Conservation (phyloP, 208 protist species). For the Trypanosoma conorhini region DNA sequence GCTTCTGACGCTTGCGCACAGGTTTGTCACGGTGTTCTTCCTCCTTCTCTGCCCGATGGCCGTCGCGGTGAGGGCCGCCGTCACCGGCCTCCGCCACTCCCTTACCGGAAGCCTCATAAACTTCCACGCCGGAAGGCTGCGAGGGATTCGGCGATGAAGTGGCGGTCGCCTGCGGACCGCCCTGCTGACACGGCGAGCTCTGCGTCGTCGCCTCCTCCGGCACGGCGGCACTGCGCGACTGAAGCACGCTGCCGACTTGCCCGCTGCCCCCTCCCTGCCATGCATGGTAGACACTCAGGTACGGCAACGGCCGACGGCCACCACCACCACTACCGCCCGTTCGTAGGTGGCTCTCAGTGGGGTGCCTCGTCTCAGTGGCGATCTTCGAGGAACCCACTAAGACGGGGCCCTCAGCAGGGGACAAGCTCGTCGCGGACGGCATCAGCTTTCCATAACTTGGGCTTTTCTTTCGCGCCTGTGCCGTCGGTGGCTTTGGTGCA, state of each 20-base stretch:
- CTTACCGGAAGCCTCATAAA: background rate
- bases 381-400: background rate
- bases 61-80: background rate
- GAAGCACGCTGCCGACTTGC: background rate
- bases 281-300: conserved; percentile 12
- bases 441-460: background rate
- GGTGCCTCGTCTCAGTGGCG: background rate
- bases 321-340: background rate
- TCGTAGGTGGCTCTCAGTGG: background rate
- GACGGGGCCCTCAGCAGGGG: background rate
- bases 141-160: background rate
- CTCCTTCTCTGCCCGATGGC: too few species aligned
- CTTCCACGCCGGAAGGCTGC: background rate
- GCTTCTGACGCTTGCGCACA: background rate
- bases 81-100: background rate
- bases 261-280: background rate
- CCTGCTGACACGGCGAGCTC: background rate
- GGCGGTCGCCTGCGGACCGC: background rate
- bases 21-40: background rate
- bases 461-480: background rate
- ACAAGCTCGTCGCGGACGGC: background rate
- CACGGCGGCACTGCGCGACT: background rate
- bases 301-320: background rate
- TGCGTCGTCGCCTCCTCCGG: background rate
- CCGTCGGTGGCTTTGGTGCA: background rate